These are phyloP conservation scores for Isabelozyma rhagii DNA, from an alignment of 805 yeast genomes.

Conservation along the genomic window DNA sequence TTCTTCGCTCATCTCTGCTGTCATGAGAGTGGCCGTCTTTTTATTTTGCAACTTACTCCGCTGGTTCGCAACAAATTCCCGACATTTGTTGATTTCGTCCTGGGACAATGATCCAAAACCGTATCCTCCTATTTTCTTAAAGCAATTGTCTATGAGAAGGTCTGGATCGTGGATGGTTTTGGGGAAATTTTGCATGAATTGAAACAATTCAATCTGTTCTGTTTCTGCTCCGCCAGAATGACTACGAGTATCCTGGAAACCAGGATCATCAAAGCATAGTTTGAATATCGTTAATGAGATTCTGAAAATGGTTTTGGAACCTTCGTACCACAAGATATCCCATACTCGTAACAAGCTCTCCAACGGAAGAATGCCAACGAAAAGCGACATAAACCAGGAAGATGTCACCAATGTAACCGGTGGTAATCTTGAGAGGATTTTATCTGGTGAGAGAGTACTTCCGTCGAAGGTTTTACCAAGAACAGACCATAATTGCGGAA, in stretches of 20 bases:
- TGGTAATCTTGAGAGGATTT: slow-evolving; percentile 72
- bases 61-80: slow-evolving; percentile 71
- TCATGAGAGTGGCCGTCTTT: slow-evolving; percentile 17
- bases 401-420: slow-evolving; percentile 92
- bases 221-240: slow-evolving; percentile 22
- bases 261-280: slow-evolving; percentile 60
- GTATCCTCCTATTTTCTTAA: slow-evolving; percentile 63
- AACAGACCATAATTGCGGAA: slow-evolving; percentile 75
- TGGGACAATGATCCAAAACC: slow-evolving; percentile 73
- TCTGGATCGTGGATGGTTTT: slow-evolving; percentile 68
- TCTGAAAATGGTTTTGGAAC: slow-evolving; percentile 80
- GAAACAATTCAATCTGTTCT: slow-evolving; percentile 60
- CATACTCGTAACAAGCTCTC: slow-evolving; percentile 87
- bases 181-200: slow-evolving; percentile 81
- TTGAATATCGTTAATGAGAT: slow-evolving; percentile 78
- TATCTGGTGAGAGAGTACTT: slow-evolving; percentile 38
- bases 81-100: slow-evolving; percentile 74
- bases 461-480: slow-evolving; percentile 41
- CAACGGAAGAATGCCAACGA: slow-evolving; percentile 84
- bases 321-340: slow-evolving; percentile 95
- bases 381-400: slow-evolving; percentile 98
- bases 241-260: slow-evolving; percentile 33
- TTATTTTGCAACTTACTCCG: slow-evolving; percentile 38
- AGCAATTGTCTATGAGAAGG: slow-evolving; percentile 67
- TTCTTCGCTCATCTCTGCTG: slow-evolving; percentile 35